phyloP scores from a whole-genome alignment of 2,329 filamentous ascomycete species.

The Fusarium armeniacum region DNA sequence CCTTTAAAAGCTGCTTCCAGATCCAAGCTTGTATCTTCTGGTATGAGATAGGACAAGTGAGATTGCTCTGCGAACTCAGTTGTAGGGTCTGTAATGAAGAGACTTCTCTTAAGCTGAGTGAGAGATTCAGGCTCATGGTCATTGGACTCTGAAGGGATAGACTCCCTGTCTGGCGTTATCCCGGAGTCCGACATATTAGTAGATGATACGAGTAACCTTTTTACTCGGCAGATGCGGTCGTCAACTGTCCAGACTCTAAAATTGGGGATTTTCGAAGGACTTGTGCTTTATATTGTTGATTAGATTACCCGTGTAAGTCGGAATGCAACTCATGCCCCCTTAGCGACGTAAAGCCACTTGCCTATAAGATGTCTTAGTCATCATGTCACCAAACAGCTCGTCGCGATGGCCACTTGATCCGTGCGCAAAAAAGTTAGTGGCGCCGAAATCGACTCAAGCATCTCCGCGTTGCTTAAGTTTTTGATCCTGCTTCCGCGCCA shows the following conservation, averaged over 20 bases:
- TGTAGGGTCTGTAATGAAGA: constrained; percentile 47
- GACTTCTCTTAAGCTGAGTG: constrained; percentile 41
- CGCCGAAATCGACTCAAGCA: constrained; percentile 26
- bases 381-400: constrained; percentile 7
- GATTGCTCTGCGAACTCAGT: constrained; percentile 68
- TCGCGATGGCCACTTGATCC: constrained; percentile 32
- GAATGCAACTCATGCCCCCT: constrained; percentile 39
- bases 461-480: constrained; percentile 25
- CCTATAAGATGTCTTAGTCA: constrained; percentile 32
- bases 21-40: constrained; percentile 67
- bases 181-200: constrained; percentile 44
- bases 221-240: not conserved
- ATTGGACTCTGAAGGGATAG: constrained; percentile 34
- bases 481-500: constrained; percentile 22
- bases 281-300: constrained; percentile 30
- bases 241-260: not conserved
- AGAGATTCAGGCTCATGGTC: constrained; percentile 43
- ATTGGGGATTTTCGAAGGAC: constrained; percentile 8
- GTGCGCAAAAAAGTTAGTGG: constrained; percentile 48
- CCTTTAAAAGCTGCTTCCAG: constrained; percentile 66
- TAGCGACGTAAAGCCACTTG: constrained; percentile 44
- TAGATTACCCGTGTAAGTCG: constrained; percentile 43
- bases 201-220: not conserved
- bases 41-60: constrained; percentile 72
- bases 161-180: constrained; percentile 37